Evolutionary conservation across 768 basidiomycete genomes (phyloP).

Genomic region (Hericium erinaceus): DNA sequence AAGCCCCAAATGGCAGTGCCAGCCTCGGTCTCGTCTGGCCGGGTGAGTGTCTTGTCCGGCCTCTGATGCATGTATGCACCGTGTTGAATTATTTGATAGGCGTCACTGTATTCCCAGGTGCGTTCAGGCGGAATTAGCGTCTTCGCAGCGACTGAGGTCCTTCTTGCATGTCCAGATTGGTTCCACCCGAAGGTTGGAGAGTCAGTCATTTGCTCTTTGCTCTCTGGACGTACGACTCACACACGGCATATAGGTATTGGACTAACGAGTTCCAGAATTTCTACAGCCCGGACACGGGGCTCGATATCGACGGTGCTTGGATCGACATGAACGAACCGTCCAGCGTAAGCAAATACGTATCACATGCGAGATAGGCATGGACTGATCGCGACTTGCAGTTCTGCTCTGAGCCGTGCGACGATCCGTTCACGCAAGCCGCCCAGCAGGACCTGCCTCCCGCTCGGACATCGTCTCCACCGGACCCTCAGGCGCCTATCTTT

Average conservation of each 20-base stretch:
- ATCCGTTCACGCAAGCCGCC: conserved; percentile 50
- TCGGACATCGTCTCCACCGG: conserved; percentile 39
- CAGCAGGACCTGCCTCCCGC: conserved; percentile 45
- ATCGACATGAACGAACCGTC: conserved; percentile 73
- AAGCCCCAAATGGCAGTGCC: conserved; percentile 49
- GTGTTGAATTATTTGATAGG: conserved; percentile 22
- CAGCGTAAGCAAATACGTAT: conserved; percentile 32
- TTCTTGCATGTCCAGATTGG: conserved; percentile 35
- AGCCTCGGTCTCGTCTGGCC: conserved; percentile 58
- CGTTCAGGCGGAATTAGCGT: not conserved
- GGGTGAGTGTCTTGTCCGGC: conserved; percentile 25
- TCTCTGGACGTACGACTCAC: not conserved
- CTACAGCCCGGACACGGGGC: conserved; percentile 40
- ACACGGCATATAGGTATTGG: conserved; percentile 40
- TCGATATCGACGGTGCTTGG: conserved; percentile 68
- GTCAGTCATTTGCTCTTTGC: conserved; percentile 22
- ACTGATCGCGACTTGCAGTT: conserved; percentile 32
- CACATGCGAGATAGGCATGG: not conserved
- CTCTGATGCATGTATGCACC: not conserved
- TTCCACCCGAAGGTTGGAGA: conserved; percentile 44
- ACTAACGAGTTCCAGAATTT: conserved; percentile 48
- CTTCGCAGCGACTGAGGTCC: not conserved
- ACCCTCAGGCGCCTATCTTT: conserved; percentile 46
- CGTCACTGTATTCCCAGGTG: conserved; percentile 50
- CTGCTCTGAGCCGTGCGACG: conserved; percentile 50